These are phyloP conservation scores for Coniochaeta sp. DNA, from an alignment of 2,329 filamentous ascomycete genomes.

Conservation along the genomic window DNA sequence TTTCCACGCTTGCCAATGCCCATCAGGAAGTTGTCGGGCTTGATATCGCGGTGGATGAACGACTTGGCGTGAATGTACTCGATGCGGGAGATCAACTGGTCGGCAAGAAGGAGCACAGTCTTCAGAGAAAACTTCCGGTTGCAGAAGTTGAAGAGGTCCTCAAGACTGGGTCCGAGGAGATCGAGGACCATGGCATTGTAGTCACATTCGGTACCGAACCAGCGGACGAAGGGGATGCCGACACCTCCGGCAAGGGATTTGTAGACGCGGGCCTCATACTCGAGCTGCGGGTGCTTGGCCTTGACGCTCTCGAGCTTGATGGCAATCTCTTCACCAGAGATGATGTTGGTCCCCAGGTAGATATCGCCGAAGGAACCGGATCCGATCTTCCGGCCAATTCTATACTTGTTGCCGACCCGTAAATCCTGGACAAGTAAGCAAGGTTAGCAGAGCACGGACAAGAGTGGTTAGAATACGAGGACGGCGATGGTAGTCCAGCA, in stretches of 20 bases:
- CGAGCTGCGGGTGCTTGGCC: constrained; percentile 97
- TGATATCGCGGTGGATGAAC: constrained; percentile 99
- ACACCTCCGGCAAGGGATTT: constrained; percentile 89
- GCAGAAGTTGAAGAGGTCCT: constrained; percentile 99
- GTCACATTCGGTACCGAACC: constrained; percentile 99
- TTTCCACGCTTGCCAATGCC: constrained; percentile 98
- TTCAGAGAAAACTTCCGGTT: constrained; percentile 99
- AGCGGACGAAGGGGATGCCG: constrained; percentile 96
- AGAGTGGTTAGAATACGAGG: background rate
- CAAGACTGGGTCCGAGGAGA: constrained; percentile 86
- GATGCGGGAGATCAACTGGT: constrained; percentile 97
- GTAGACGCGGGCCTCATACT: constrained; percentile 96
- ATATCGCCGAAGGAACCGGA: constrained; percentile 98
- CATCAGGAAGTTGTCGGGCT: constrained; percentile 99
- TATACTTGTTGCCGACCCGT: constrained; percentile 98
- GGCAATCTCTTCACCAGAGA: constrained; percentile 97
- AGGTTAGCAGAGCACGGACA: background rate
- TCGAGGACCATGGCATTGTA: constrained; percentile 99
- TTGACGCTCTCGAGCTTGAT: constrained; percentile 99
- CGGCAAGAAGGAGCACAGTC: constrained; percentile 91
- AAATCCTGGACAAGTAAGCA: constrained; percentile 65
- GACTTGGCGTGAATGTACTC: constrained; percentile 99
- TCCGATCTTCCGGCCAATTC: constrained; percentile 98
- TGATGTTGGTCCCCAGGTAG: constrained; percentile 98
- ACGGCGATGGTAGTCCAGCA: background rate